Evolutionary conservation across 805 yeast genomes (phyloP).

Genomic region (Blastobotrys parvus): DNA sequence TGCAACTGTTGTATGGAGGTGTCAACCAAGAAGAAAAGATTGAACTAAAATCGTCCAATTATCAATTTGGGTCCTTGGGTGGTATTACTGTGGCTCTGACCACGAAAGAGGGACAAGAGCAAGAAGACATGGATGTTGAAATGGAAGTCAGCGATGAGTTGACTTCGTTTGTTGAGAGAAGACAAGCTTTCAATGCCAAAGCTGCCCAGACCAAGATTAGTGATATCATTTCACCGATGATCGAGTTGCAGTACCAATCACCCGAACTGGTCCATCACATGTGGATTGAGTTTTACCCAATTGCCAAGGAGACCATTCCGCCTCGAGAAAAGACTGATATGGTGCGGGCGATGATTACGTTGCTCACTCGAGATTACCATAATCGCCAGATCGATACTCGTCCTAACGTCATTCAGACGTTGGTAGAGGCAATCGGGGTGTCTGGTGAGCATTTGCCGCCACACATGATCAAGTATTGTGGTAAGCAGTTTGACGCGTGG

Average conservation of each 20-base stretch:
- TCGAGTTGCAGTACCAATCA: slow-evolving; percentile 75
- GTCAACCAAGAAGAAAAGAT: slow-evolving; percentile 47
- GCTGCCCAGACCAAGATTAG: slow-evolving; percentile 40
- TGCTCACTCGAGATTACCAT: slow-evolving; percentile 86
- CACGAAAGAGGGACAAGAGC: slow-evolving; percentile 7
- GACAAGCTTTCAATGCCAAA: slow-evolving; percentile 28
- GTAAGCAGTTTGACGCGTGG: slow-evolving; percentile 85
- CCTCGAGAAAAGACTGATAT: slow-evolving; percentile 77
- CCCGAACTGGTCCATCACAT: slow-evolving; percentile 70
- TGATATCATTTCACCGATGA: slow-evolving; percentile 60
- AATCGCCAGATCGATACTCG: slow-evolving; percentile 79
- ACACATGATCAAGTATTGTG: slow-evolving; percentile 81
- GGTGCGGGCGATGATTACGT: slow-evolving; percentile 66
- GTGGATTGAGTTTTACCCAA: slow-evolving; percentile 81
- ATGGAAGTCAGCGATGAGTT: slow-evolving; percentile 25
- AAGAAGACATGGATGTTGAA: slow-evolving; percentile 16
- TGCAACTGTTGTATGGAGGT: slow-evolving; percentile 76
- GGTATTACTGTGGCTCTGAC: slow-evolving; percentile 6
- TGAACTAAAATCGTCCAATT: slow-evolving; percentile 36
- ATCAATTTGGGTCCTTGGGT: slow-evolving; percentile 28
- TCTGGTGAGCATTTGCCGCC: slow-evolving; percentile 83
- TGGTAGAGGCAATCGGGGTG: slow-evolving; percentile 71
- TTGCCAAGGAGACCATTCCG: slow-evolving; percentile 65
- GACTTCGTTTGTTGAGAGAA: slow-evolving; percentile 23
- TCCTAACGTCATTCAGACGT: slow-evolving; percentile 78